A percentile compares a stretch with the other conserved stretches of the same genome.
phyloP scores from a whole-genome alignment of 179 eudicot species.

The Corrigiola litoralis region DNA sequence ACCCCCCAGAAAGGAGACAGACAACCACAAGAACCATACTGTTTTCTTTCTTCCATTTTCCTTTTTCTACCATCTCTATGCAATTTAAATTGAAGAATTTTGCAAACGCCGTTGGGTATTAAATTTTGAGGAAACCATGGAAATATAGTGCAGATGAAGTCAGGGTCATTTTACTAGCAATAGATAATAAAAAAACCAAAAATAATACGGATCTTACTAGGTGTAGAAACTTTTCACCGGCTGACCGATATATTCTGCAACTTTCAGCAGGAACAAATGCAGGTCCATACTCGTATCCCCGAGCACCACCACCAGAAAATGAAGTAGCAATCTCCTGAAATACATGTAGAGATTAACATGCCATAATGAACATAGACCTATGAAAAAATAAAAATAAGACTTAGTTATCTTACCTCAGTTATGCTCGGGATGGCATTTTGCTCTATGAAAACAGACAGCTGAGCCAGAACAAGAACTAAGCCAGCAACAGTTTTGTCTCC shows the following conservation, averaged over 20 bases:
- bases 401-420: slow-evolving; percentile 66
- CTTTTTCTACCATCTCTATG: background rate
- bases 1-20: too few relatives aligned
- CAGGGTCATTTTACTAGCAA: background rate
- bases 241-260: slow-evolving; percentile 78
- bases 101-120: background rate
- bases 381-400: background rate
- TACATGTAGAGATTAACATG: slow-evolving; percentile 1
- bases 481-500: slow-evolving; percentile 72
- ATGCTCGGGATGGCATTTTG: slow-evolving; percentile 92
- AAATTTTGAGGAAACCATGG: background rate
- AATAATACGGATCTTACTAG: slow-evolving; percentile 44
- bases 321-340: slow-evolving; percentile 85
- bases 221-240: slow-evolving; percentile 82
- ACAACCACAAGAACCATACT: too few relatives aligned
- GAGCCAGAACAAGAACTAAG: slow-evolving; percentile 83
- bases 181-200: background rate
- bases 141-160: background rate
- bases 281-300: slow-evolving; percentile 74
- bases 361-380: background rate
- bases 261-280: slow-evolving; percentile 93
- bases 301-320: slow-evolving; percentile 76
- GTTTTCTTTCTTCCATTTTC: background rate
- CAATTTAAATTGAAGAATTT: background rate
- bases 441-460: slow-evolving; percentile 75